phyloP scores from a whole-genome alignment of 129 eudicot species.

The Escallonia herrerae region DNA sequence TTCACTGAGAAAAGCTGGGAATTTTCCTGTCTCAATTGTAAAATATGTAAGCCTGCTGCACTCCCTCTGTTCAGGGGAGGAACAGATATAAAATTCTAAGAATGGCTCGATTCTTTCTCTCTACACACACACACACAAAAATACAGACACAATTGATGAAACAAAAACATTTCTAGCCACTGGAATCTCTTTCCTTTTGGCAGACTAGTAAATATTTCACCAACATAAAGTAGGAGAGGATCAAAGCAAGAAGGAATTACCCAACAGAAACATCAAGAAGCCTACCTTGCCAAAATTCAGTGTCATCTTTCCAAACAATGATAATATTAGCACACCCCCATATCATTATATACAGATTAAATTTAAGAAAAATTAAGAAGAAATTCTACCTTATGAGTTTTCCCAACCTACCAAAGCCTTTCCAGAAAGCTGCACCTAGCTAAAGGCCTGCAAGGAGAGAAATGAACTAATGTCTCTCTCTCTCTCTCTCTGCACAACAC shows the following conservation, averaged over 20 bases:
- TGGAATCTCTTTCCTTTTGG: not conserved
- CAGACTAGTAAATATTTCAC: not conserved
- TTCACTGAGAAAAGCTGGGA: too few species aligned
- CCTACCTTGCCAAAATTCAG: not conserved
- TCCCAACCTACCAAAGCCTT: slow-evolving; percentile 26
- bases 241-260: not conserved
- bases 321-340: slow-evolving; percentile 8
- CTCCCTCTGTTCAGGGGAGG: too few species aligned
- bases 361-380: not conserved
- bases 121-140: not conserved
- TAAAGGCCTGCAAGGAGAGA: slow-evolving; percentile 19
- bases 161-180: not conserved
- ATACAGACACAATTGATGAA: slow-evolving; percentile 3
- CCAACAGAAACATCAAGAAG: not conserved
- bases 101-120: too few species aligned
- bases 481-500: slow-evolving; percentile 25
- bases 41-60: too few species aligned
- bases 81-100: too few species aligned
- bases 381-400: slow-evolving; percentile 22
- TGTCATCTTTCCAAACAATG: not conserved
- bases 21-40: too few species aligned
- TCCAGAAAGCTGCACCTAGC: slow-evolving; percentile 39
- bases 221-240: not conserved
- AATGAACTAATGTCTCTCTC: slow-evolving; percentile 4
- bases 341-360: not conserved